phyloP scores from a whole-genome alignment of 2,329 filamentous ascomycete species.

The Coniochaeta hoffmannii region DNA sequence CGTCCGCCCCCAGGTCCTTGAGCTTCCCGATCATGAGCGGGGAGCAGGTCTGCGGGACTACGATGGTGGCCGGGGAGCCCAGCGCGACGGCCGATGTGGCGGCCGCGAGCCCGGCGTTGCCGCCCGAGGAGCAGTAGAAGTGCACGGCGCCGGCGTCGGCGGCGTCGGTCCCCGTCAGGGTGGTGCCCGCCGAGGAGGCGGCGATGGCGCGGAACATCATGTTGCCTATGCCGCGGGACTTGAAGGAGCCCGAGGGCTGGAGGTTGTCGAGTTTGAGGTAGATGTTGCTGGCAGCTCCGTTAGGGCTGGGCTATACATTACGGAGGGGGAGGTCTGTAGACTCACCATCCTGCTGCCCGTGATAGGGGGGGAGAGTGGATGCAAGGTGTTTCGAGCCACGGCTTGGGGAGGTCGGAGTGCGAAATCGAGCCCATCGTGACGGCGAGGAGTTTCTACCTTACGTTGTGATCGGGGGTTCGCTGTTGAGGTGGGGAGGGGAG shows the following conservation, averaged over 20 bases:
- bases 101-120: conserved; percentile 74
- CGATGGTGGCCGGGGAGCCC: conserved; percentile 58
- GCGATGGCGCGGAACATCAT: conserved; percentile 48
- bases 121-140: conserved; percentile 69
- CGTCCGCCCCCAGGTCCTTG: conserved; percentile 53
- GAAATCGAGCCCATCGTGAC: conserved; percentile 20
- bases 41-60: conserved; percentile 60
- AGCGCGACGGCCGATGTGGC: conserved; percentile 62
- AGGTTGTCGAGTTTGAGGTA: conserved; percentile 77
- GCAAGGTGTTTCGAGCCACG: conserved; percentile 64
- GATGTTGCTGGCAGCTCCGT: conserved; percentile 49
- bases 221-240: conserved; percentile 69
- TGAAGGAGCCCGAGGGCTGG: conserved; percentile 79
- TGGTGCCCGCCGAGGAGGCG: conserved; percentile 23
- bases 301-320: background rate
- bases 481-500: no score
- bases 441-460: no score
- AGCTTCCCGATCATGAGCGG: conserved; percentile 63
- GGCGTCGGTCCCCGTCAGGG: conserved; percentile 19
- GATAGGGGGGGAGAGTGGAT: conserved; percentile 59
- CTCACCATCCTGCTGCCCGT: conserved; percentile 59
- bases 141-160: conserved; percentile 34
- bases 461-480: no score
- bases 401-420: conserved; percentile 21
- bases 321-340: conserved; percentile 5